Conservation (phyloP, 2,329 filamentous ascomycete genomes). For the Fusarium nanum region DNA sequence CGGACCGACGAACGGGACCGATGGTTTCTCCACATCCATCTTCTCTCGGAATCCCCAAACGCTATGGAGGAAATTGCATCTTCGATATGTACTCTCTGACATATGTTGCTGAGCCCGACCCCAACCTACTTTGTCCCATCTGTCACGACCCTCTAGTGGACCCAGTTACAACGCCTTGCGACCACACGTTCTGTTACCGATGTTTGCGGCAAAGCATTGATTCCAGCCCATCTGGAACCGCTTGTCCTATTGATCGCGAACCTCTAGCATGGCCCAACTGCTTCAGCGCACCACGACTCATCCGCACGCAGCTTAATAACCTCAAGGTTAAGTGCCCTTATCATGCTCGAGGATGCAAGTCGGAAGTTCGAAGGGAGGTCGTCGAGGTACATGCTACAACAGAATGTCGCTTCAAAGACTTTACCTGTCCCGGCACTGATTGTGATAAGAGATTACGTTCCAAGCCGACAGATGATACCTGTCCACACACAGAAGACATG, state of each 20-base stretch:
- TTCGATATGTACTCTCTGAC: conserved; percentile 61
- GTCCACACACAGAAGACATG: conserved; percentile 63
- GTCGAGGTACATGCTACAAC: conserved; percentile 67
- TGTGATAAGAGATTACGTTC: conserved; percentile 65
- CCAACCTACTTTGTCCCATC: conserved; percentile 64
- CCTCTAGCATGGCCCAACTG: conserved; percentile 54
- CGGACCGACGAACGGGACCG: conserved; percentile 51
- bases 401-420: conserved; percentile 67
- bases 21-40: conserved; percentile 52
- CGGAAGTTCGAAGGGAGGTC: conserved; percentile 63
- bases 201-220: conserved; percentile 62
- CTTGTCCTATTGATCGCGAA: conserved; percentile 70
- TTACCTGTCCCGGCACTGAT: conserved; percentile 64
- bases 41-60: conserved; percentile 54
- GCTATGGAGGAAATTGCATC: conserved; percentile 53
- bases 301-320: conserved; percentile 70
- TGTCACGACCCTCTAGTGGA: conserved; percentile 71
- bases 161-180: conserved; percentile 70
- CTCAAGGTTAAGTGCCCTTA: conserved; percentile 71
- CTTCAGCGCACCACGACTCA: conserved; percentile 58
- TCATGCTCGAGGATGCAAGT: conserved; percentile 60
- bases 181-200: conserved; percentile 72
- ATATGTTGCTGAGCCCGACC: conserved; percentile 58
- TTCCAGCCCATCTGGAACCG: conserved; percentile 54
- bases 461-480: conserved; percentile 63